Base-by-base conservation (phyloP, 2,329 filamentous ascomycete genomes). In the Xylaria sp. region DNA sequence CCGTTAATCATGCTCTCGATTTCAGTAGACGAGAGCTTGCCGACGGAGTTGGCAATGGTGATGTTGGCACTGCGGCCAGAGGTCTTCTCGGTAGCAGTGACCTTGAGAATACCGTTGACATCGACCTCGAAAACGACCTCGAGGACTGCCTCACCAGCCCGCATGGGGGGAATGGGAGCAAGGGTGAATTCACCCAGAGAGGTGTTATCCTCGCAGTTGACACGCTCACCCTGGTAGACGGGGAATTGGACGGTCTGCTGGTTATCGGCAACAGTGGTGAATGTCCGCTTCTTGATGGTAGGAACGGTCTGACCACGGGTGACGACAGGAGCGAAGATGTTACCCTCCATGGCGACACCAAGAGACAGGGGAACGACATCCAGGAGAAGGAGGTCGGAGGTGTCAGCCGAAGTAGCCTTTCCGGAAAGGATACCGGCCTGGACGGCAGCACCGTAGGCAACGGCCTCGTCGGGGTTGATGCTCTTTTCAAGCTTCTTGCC, bases 401-500 rank as follows among this genome's bases (percentile, higher is more conserved):
- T 98, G 80, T 98, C 96, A 77, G 94, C 94, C 58, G 94, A 97
- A 75, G 93, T 96, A 77, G 96, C 96, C 91, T 98, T 97, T 82
- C 96, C 96, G 69, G 95, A 98, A 75, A 99, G 91, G 82, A 99
- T 98, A 90, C 94, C 96, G 76, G 96, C 96, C 88, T 99, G 96
- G 72, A 99, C 95, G 78, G 96, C 96, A 75, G 96, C 96, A 91
- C 96, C 96, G 86, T 98, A 98, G 78, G 96, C 96, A 80, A 99
- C 96, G 77, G 96, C 96, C 89, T 99, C 96, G 82, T 99, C 96
- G 79, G 96, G 96, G 90, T 99, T 99, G 88, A 98, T 98, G 88
- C 93, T 96, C 89, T 98, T 98, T 90, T 98, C 95, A 76, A 98
- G 93, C 92, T 99, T 98, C 94, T 99, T 99, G 85, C 94, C 94